Evolutionary conservation across 768 basidiomycete species (phyloP).

Genomic region (Pleurotus ostreatus): DNA sequence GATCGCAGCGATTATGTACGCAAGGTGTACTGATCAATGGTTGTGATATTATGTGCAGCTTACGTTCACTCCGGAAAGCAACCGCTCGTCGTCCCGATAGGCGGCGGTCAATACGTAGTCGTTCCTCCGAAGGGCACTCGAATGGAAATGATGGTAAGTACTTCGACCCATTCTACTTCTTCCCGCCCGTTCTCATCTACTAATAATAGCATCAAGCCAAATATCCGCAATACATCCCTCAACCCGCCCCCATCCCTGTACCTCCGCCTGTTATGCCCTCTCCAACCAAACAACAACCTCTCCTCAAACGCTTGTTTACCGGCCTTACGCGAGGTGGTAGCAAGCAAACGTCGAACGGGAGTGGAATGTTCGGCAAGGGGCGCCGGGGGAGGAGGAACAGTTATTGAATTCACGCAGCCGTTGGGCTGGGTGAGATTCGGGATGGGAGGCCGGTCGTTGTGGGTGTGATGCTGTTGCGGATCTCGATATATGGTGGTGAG

Average conservation of each 20-base stretch:
- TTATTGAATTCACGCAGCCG: not conserved
- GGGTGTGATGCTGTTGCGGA: too few species aligned
- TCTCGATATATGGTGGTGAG: too few species aligned
- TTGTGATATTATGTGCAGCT: not conserved
- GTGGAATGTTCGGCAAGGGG: conserved; percentile 7
- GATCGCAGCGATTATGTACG: not conserved
- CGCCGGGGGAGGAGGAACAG: conserved; percentile 5
- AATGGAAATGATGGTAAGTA: not conserved
- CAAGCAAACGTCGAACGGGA: conserved; percentile 1
- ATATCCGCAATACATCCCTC: conserved; percentile 2
- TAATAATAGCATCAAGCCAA: not conserved
- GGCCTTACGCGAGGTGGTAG: conserved; percentile 6
- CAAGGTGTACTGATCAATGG: not conserved
- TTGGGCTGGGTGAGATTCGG: too few species aligned
- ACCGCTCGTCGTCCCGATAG: not conserved
- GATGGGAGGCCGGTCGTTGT: too few species aligned
- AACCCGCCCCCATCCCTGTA: not conserved
- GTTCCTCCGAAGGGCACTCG: not conserved
- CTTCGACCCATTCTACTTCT: not conserved
- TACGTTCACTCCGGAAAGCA: not conserved
- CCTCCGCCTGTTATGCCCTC: not conserved
- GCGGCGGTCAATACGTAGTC: conserved; percentile 3
- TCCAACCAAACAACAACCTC: conserved; percentile 4
- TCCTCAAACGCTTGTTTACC: conserved; percentile 4
- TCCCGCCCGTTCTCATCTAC: not conserved